Percentiles rank a stretch among this genome's conserved stretches.
Evolutionary conservation across 2,329 filamentous ascomycete genomes (phyloP).

Genomic region (Leptographium galeiforme): DNA sequence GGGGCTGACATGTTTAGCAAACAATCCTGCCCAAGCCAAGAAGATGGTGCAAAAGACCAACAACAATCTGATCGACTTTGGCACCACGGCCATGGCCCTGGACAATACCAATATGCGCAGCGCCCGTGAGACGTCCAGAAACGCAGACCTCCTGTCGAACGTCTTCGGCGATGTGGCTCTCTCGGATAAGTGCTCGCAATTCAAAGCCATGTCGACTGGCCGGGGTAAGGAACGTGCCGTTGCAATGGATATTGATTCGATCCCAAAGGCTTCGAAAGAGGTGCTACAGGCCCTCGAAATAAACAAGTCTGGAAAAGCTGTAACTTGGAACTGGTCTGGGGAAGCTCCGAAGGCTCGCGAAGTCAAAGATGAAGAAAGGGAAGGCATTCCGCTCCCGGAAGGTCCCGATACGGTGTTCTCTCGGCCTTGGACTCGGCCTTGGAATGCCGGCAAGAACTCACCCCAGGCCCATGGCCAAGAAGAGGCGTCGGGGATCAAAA

Average conservation of each 20-base stretch:
- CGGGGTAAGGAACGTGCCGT: neutral
- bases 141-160: neutral
- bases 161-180: neutral
- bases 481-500: neutral
- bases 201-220: neutral
- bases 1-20: neutral
- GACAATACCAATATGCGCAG: neutral
- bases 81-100: neutral
- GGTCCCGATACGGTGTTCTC: neutral
- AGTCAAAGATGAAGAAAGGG: neutral
- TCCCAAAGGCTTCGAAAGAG: neutral
- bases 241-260: neutral
- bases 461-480: neutral
- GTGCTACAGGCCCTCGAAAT: slow-evolving; percentile 2
- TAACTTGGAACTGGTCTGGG: slow-evolving; percentile 3
- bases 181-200: neutral
- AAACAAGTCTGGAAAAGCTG: slow-evolving; percentile 3
- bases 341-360: neutral
- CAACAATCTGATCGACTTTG: neutral
- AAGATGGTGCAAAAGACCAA: neutral
- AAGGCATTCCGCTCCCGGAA: neutral
- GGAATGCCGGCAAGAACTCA: neutral
- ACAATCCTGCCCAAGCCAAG: neutral
- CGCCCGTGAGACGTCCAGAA: neutral
- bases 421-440: neutral